Base-by-base conservation (phyloP, 352 stramenopile species). In the Pythium apleroticum region DNA sequence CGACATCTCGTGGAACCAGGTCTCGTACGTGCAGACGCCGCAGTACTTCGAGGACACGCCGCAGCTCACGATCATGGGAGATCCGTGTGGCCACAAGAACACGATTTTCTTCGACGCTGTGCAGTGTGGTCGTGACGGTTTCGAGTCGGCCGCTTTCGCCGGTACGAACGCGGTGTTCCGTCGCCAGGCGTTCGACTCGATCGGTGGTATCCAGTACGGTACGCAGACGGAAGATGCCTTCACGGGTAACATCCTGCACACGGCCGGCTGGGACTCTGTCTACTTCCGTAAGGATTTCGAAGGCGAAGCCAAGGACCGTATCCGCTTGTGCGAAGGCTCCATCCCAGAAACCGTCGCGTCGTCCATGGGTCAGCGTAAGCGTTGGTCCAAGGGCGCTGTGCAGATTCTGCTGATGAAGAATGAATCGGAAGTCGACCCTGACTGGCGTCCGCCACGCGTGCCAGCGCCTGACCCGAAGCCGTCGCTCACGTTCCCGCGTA, bases 201-300 rank as follows among this genome's bases (percentile, higher is more conserved):
- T 97, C 37, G 85, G 88, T 72, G 89, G 89, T 39, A 96, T 97
- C 66, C 83, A 92, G 68, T 95, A 95, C 68, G 89, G 89, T 73
- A 93, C 83, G 5, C 88, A 94, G 70, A 97, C 88, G 0, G 89
- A 97, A 84, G 88, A 97, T 87, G 84, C 84, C n/a, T 96, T 73
- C 63, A 96, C 88, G 10, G 88, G 88, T 75, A 93, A 96, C 70
- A 75, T 95, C 63, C 56, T 96, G 52, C 81, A 92, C 66, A 90
- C 81, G 52, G 84, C 81, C 35, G 88, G 88, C 5, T 96, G 88
- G 88, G 81, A 96, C 59, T 92, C 83, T 3, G 78, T 93, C 0
- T 96, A 95, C 81, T 96, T 96, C 74, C 86, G 88, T 30, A 96
- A 96, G 74, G 88, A 96, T 72, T 94, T 96, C 45, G 88, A 96